phyloP scores from a whole-genome alignment of 768 basidiomycete genomes.

The Podaxis sp. region DNA sequence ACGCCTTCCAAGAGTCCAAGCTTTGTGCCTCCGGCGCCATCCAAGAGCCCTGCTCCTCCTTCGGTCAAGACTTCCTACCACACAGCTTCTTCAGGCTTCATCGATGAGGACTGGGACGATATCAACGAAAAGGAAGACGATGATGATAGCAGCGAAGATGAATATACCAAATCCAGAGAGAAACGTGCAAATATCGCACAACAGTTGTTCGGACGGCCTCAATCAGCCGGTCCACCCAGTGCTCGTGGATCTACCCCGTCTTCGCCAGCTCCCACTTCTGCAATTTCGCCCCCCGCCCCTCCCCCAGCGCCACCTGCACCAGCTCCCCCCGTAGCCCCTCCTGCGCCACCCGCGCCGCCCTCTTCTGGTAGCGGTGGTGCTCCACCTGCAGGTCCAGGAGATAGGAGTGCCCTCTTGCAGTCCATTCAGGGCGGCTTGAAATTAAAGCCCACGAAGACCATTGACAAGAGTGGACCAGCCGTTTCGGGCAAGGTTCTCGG shows the following conservation, averaged over 20 bases:
- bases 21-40: conserved; percentile 27
- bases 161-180: conserved; percentile 59
- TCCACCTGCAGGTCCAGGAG: conserved; percentile 36
- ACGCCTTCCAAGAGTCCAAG: conserved; percentile 18
- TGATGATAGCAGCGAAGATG: conserved; percentile 78
- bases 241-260: conserved; percentile 44
- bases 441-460: conserved; percentile 72
- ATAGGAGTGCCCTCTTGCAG: conserved; percentile 61
- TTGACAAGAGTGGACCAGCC: conserved; percentile 72
- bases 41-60: conserved; percentile 51
- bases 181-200: conserved; percentile 71
- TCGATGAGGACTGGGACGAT: conserved; percentile 85
- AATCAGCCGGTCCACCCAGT: conserved; percentile 47
- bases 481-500: conserved; percentile 78
- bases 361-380: conserved; percentile 5
- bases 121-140: conserved; percentile 67
- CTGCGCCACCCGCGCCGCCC: conserved; percentile 29
- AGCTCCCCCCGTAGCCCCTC: conserved; percentile 25
- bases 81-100: conserved; percentile 47
- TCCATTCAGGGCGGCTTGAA: conserved; percentile 77
- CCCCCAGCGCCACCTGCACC: conserved; percentile 19
- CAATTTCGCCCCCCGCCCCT: conserved; percentile 30
- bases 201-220: conserved; percentile 71
- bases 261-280: conserved; percentile 26
- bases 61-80: conserved; percentile 54